A percentile compares a stretch with the other conserved stretches of the same genome.
Evolutionary conservation across 2,329 filamentous ascomycete species (phyloP).

Genomic region (Arthrobotrys conoides): DNA sequence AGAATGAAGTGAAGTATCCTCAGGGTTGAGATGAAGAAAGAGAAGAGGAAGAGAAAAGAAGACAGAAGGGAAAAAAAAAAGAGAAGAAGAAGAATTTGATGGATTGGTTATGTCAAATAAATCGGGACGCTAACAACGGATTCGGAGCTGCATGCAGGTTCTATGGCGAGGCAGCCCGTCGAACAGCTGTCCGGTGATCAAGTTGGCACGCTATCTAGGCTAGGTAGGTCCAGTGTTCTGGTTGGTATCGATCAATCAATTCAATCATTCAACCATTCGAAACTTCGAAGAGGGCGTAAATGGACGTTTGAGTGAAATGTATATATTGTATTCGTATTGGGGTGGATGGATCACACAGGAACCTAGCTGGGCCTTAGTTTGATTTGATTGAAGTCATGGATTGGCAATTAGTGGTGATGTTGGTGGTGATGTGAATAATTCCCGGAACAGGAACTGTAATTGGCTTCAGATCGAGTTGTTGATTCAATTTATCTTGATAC

Average conservation of each 20-base stretch:
- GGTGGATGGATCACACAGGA: too few relatives aligned
- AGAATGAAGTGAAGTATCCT: conserved; percentile 3
- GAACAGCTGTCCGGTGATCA: conserved; percentile 60
- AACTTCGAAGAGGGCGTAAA: not conserved
- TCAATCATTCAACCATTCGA: not conserved
- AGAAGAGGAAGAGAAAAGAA: conserved; percentile 33
- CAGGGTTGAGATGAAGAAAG: not conserved
- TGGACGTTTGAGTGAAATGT: not conserved
- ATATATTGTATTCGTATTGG: not conserved
- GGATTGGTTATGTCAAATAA: conserved; percentile 44
- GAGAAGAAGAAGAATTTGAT: conserved; percentile 19
- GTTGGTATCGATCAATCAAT: not conserved
- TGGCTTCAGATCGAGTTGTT: conserved; percentile 6
- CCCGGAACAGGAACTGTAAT: conserved; percentile 29
- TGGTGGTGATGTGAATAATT: conserved; percentile 12
- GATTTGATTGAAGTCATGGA: too few relatives aligned
- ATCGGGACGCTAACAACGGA: conserved; percentile 44
- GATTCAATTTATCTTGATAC: not conserved
- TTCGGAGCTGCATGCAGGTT: conserved; percentile 47
- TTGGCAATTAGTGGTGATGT: not conserved
- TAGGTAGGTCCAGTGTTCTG: conserved; percentile 8
- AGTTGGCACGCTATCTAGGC: conserved; percentile 30
- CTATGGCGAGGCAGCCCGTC: conserved; percentile 37
- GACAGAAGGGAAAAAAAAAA: not conserved
- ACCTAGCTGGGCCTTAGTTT: too few relatives aligned